Percentiles rank a stretch among this genome's conserved stretches.
These are phyloP conservation scores for Hymenoscyphus salicellus DNA, from an alignment of 2,329 filamentous ascomycete species.

Conservation along the genomic window DNA sequence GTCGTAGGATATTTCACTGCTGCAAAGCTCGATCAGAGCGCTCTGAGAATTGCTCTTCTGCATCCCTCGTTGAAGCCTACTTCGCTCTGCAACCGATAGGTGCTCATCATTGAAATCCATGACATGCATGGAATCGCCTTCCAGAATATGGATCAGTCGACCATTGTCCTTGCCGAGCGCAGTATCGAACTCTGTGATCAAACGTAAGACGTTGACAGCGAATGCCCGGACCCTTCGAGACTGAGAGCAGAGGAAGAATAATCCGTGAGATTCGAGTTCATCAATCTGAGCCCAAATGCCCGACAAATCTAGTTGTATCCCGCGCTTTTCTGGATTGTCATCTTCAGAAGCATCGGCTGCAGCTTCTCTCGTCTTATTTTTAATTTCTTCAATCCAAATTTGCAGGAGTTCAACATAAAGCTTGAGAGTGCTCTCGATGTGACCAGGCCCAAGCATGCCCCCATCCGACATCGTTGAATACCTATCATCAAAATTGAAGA, in stretches of 20 bases:
- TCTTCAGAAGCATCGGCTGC: conserved; percentile 63
- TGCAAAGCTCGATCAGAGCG: conserved; percentile 88
- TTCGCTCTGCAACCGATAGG: conserved; percentile 86
- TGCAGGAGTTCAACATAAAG: conserved; percentile 90
- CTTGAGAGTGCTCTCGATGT: conserved; percentile 90
- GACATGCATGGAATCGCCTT: conserved; percentile 82
- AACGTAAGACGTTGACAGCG: conserved; percentile 84
- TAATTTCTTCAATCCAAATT: conserved; percentile 98
- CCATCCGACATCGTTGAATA: conserved; percentile 98
- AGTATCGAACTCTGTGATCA: conserved; percentile 90
- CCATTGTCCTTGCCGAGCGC: conserved; percentile 73
- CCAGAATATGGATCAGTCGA: conserved; percentile 86
- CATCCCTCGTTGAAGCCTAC: conserved; percentile 84
- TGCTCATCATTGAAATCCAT: conserved; percentile 92
- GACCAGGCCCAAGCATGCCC: conserved; percentile 87
- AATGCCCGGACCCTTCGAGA: conserved; percentile 85
- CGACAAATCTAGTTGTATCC: conserved; percentile 77
- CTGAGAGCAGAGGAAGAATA: conserved; percentile 97
- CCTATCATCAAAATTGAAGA: conserved; percentile 96
- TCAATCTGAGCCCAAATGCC: conserved; percentile 91
- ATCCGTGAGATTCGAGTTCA: conserved; percentile 90
- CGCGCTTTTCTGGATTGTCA: conserved; percentile 63
- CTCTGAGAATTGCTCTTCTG: conserved; percentile 79
- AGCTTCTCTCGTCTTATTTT: conserved; percentile 75
- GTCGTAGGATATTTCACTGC: conserved; percentile 92